These are phyloP conservation scores for Fragilaria radians DNA, from an alignment of 108 stramenopile species.

Conservation along the genomic window DNA sequence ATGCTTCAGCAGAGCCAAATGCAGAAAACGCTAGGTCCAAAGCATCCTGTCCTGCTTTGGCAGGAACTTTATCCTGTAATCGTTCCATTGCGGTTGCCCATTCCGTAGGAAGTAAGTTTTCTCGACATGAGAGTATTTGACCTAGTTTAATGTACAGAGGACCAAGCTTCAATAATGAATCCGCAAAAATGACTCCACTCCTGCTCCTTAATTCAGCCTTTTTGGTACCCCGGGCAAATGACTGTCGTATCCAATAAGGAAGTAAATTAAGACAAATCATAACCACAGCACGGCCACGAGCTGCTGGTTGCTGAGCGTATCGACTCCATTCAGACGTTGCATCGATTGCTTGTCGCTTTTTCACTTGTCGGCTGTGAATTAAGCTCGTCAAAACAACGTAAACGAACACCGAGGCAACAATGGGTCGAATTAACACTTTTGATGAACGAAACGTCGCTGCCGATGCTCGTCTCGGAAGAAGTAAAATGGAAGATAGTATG, in stretches of 20 bases:
- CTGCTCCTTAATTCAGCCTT: constrained; percentile 10
- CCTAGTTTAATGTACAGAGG: constrained; percentile 91
- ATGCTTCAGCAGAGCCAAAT: constrained; percentile 33
- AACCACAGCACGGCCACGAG: constrained; percentile 53
- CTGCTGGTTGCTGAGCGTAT: constrained; percentile 63
- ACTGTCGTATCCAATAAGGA: constrained; percentile 9
- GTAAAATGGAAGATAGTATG: too few relatives aligned
- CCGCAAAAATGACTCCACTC: constrained; percentile 49
- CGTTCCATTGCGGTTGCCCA: constrained; percentile 85
- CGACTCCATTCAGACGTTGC: constrained; percentile 81
- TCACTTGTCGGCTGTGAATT: not conserved
- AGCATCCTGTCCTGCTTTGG: constrained; percentile 72
- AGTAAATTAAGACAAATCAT: constrained; percentile 14
- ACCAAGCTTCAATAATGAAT: constrained; percentile 70
- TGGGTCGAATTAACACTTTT: not conserved
- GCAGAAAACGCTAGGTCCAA: constrained; percentile 68
- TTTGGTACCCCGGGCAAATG: not conserved
- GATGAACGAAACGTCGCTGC: not conserved
- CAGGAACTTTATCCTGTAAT: constrained; percentile 89
- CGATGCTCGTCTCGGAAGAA: not conserved
- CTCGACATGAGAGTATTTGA: constrained; percentile 86
- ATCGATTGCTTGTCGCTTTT: constrained; percentile 43
- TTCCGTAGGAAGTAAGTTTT: constrained; percentile 76
- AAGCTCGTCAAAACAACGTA: not conserved
- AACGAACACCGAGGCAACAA: not conserved